Evolutionary conservation across 2,329 filamentous ascomycete genomes (phyloP), one percentile per base, ranked within the genome.

Genomic region (Xylaria sp.): DNA sequence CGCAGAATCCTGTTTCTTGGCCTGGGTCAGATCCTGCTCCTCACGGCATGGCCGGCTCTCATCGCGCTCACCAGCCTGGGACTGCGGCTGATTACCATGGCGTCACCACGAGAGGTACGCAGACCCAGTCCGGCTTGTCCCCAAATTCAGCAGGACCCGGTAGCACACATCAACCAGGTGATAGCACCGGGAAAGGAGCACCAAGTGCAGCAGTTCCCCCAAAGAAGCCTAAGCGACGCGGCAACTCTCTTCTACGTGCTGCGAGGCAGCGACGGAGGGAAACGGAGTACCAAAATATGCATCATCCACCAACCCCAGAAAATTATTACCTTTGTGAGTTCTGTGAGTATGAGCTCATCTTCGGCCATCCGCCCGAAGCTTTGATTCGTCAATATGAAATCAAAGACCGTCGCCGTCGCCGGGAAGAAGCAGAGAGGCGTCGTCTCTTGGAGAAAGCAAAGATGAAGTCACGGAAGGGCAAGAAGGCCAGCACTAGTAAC

Each of bases 281-380:
- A 76, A 92, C 96, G 69, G 88, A 92, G 75, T 91, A 92, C 72
- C 87, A 89, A 66, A 97, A 96, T 79, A 89, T 89, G 70, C 90
- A 92, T 75, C 90, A 92, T 76, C 91, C 92, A 1, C 92, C 92
- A 1, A 82, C 83, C 39, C 74, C 75, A 1, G 91, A 93, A 73
- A 93, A 97, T 70, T 88, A 94, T 60, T 98, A 94, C 93, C 94
- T 98, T 56, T 99, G 96, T 82, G 93, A 98, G 77, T 98, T 98
- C 79, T 99, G 96, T 84, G 96, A 99, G 80, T 99, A 98, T 78
- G 95, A 98, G 81, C 89, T 90, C 62, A 98, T 99, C 59, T 98
- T 97, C 79, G 95, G 95, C n/a, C 87, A 87, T 62, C 92, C 92
- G 2, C 96, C 96, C 0, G 87, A 89, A 75, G 94, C 94, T 59